Conservation (phyloP, 2,329 filamentous ascomycete genomes). For the Biscogniauxia mediterranea region DNA sequence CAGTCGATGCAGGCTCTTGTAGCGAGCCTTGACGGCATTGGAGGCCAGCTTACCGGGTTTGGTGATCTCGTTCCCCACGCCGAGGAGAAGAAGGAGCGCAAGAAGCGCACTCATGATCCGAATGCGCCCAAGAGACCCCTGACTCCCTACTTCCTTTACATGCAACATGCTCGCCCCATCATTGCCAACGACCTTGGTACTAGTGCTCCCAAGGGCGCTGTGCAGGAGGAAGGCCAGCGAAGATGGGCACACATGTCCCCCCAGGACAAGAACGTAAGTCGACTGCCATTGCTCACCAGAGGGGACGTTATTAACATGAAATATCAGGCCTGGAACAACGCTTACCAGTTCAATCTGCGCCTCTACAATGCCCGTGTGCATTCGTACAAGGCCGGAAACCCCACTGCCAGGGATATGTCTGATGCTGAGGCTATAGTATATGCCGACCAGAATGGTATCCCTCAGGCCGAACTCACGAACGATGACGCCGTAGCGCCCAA, state of each 20-base stretch:
- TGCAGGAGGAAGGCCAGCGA: slow-evolving; percentile 82
- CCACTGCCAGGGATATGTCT: slow-evolving; percentile 57
- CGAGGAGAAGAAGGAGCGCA: slow-evolving; percentile 81
- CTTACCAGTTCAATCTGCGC: slow-evolving; percentile 65
- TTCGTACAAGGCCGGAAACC: slow-evolving; percentile 62
- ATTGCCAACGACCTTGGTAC: slow-evolving; percentile 76
- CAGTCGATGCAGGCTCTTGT: slow-evolving; percentile 38
- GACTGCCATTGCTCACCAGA: background rate
- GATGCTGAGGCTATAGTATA: slow-evolving; percentile 61
- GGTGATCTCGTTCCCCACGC: slow-evolving; percentile 48
- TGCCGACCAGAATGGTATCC: slow-evolving; percentile 56
- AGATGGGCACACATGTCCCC: slow-evolving; percentile 79
- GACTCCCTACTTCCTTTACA: slow-evolving; percentile 94
- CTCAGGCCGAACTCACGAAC: slow-evolving; percentile 50
- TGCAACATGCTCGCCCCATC: slow-evolving; percentile 80
- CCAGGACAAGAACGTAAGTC: slow-evolving; percentile 62
- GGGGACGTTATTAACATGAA: slow-evolving; percentile 9
- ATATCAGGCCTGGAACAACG: slow-evolving; percentile 58
- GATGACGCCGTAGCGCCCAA: slow-evolving; percentile 42
- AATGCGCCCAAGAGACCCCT: slow-evolving; percentile 93
- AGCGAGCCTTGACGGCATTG: slow-evolving; percentile 52
- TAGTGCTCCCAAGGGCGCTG: slow-evolving; percentile 78
- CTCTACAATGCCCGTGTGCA: slow-evolving; percentile 65
- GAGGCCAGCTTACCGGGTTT: slow-evolving; percentile 45
- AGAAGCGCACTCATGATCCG: slow-evolving; percentile 83